Conservation (phyloP, 108 stramenopile genomes). For the Skeletonema grethae region DNA sequence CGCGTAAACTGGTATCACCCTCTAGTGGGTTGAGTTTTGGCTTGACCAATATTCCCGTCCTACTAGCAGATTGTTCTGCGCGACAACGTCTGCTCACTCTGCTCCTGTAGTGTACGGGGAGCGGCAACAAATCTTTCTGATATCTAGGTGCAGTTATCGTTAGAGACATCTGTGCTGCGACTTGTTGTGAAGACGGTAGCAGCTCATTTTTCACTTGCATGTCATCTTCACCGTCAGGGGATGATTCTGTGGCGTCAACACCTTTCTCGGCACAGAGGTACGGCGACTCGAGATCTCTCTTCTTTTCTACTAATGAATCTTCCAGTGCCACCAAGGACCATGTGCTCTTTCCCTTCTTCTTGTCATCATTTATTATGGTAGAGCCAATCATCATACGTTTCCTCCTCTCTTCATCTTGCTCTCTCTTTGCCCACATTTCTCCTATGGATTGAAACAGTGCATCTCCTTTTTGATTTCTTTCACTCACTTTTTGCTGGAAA, state of each 20-base stretch:
- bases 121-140: conserved; percentile 54
- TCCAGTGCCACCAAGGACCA: conserved; percentile 73
- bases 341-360: conserved; percentile 11
- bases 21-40: conserved; percentile 91
- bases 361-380: neutral
- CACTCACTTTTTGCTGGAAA: conserved; percentile 25
- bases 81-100: conserved; percentile 75
- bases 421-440: conserved; percentile 38
- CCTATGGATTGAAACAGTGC: conserved; percentile 26
- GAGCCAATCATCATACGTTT: conserved; percentile 24
- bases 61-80: conserved; percentile 70
- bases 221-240: neutral
- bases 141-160: conserved; percentile 26
- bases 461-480: conserved; percentile 33
- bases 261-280: neutral
- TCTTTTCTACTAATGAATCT: conserved; percentile 49
- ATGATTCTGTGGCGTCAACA: neutral
- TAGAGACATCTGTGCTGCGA: conserved; percentile 41
- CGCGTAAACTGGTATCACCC: conserved; percentile 80
- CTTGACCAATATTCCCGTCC: conserved; percentile 86
- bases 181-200: conserved; percentile 30
- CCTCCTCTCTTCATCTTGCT: conserved; percentile 37
- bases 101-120: conserved; percentile 67
- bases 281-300: conserved; percentile 19
- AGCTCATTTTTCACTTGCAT: neutral